Percentiles rank a stretch among this genome's conserved stretches.
Evolutionary conservation across 805 yeast genomes (phyloP).

Genomic region (Saturnispora hagleri): DNA sequence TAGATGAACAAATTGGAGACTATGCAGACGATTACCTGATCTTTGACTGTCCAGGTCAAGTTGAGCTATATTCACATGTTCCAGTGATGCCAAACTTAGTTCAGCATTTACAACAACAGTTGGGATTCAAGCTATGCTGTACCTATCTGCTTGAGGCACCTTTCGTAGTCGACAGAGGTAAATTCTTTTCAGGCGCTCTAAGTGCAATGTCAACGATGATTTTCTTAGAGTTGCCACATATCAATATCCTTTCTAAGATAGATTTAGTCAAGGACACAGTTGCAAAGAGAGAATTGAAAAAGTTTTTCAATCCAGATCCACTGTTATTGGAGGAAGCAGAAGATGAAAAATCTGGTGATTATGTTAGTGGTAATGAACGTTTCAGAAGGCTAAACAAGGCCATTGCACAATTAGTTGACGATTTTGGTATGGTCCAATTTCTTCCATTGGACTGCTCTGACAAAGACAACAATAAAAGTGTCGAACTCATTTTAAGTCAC

Average conservation of each 20-base stretch:
- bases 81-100: slow-evolving; percentile 89
- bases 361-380: slow-evolving; percentile 36
- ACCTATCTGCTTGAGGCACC: slow-evolving; percentile 90
- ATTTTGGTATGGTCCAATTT: slow-evolving; percentile 98
- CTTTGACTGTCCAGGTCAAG: slow-evolving; percentile 96
- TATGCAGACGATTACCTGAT: slow-evolving; percentile 88
- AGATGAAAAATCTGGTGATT: slow-evolving; percentile 21
- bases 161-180: slow-evolving; percentile 80
- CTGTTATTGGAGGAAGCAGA: slow-evolving; percentile 45
- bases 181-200: slow-evolving; percentile 90
- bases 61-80: slow-evolving; percentile 87
- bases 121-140: slow-evolving; percentile 86
- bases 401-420: slow-evolving; percentile 88
- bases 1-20: slow-evolving; percentile 95
- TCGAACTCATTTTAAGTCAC: slow-evolving; percentile 76
- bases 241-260: slow-evolving; percentile 77
- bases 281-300: slow-evolving; percentile 66
- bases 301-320: slow-evolving; percentile 89
- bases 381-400: slow-evolving; percentile 66
- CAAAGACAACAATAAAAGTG: slow-evolving; percentile 56
- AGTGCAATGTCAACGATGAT: slow-evolving; percentile 99
- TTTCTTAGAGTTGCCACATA: slow-evolving; percentile 86
- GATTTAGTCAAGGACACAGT: slow-evolving; percentile 79
- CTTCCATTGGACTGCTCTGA: slow-evolving; percentile 69
- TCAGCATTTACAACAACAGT: slow-evolving; percentile 67